Conservation (phyloP, 345 rosid species). For the Conringia planisiliqua region DNA sequence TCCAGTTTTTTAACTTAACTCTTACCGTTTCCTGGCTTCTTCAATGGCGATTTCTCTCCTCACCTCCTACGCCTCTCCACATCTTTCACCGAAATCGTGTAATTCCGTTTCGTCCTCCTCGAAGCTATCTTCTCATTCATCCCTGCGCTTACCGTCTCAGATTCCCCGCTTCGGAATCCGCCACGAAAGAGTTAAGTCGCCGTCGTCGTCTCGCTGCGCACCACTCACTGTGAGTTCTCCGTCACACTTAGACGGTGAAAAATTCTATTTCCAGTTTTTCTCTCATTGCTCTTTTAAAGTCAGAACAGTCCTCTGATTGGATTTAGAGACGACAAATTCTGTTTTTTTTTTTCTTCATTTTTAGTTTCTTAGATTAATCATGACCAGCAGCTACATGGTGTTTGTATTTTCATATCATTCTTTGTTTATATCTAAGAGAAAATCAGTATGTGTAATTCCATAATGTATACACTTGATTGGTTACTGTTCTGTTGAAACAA, state of each 20-base stretch:
- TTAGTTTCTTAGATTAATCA: too few species aligned
- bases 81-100: not conserved
- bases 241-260: not conserved
- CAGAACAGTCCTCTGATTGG: not conserved
- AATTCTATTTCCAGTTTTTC: not conserved
- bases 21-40: not conserved
- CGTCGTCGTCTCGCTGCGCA: constrained; percentile 33
- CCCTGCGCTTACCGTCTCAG: constrained; percentile 32
- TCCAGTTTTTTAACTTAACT: not conserved
- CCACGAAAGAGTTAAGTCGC: constrained; percentile 15
- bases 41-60: constrained; percentile 57
- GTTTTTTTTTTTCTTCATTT: not conserved
- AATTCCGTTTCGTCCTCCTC: constrained; percentile 13
- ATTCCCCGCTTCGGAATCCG: constrained; percentile 32
- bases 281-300: not conserved
- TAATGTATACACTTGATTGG: not conserved
- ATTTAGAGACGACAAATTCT: not conserved
- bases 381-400: too few species aligned
- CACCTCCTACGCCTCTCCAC: constrained; percentile 32
- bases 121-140: constrained; percentile 32
- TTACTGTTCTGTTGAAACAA: not conserved
- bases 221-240: constrained; percentile 29
- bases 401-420: too few species aligned
- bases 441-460: not conserved
- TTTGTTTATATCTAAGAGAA: not conserved